These are phyloP conservation scores for Mycena epipterygia DNA, from an alignment of 768 basidiomycete genomes.

Conservation along the genomic window DNA sequence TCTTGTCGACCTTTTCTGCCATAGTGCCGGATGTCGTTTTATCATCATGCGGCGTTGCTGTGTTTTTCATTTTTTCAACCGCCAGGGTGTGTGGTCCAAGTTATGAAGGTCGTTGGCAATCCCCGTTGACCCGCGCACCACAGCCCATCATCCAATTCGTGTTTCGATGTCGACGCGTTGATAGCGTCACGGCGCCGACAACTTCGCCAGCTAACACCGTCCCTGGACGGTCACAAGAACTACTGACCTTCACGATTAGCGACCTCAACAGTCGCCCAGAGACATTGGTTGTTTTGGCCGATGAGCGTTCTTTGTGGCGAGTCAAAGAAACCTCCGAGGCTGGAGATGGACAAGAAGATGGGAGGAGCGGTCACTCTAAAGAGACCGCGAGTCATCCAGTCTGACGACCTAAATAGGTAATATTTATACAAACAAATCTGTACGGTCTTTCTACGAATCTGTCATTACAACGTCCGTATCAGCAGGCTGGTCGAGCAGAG, in stretches of 20 bases:
- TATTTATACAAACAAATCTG: conserved; percentile 14
- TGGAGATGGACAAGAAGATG: background rate
- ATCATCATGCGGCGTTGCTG: conserved; percentile 26
- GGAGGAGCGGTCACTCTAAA: background rate
- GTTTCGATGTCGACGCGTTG: conserved; percentile 14
- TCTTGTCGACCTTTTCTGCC: conserved; percentile 20
- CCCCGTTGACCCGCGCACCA: background rate
- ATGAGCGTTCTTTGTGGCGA: conserved; percentile 7
- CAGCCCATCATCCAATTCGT: conserved; percentile 30
- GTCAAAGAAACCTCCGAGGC: background rate
- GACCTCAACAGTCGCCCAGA: background rate
- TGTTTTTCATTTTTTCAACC: conserved; percentile 32
- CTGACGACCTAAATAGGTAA: background rate
- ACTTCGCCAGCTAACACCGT: background rate
- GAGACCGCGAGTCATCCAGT: background rate
- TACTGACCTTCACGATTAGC: conserved; percentile 2
- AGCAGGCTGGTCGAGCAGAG: conserved; percentile 59
- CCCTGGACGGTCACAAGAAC: background rate
- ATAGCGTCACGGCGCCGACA: background rate
- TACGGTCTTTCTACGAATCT: conserved; percentile 42
- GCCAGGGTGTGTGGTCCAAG: conserved; percentile 7
- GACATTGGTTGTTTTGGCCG: background rate
- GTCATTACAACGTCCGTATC: conserved; percentile 70
- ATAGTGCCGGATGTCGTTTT: conserved; percentile 26
- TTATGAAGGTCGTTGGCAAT: background rate